phyloP scores from a whole-genome alignment of 2,329 filamentous ascomycete genomes.

The Phoma sp. region DNA sequence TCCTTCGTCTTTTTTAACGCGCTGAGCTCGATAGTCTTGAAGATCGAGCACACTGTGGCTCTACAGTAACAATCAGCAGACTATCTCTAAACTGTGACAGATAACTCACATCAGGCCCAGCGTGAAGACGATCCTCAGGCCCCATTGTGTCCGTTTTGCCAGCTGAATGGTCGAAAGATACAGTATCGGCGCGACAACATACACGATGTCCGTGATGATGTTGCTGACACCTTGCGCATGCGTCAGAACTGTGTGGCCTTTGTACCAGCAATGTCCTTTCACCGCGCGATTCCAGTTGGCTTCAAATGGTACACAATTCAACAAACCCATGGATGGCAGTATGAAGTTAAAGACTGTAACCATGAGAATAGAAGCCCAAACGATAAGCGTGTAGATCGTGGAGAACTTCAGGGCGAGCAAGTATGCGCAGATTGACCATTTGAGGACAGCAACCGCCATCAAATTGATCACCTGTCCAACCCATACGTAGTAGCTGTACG shows the following conservation, averaged over 20 bases:
- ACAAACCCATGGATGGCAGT: constrained; percentile 25
- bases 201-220: constrained; percentile 36
- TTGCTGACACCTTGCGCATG: constrained; percentile 34
- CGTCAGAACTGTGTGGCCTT: constrained; percentile 18
- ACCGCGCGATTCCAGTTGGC: constrained; percentile 35
- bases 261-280: constrained; percentile 31
- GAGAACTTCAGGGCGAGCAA: constrained; percentile 35
- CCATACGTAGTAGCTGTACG: constrained; percentile 33
- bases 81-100: background rate
- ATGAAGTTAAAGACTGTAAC: constrained; percentile 33
- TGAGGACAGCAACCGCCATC: constrained; percentile 32
- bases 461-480: constrained; percentile 33
- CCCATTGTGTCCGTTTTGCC: constrained; percentile 32
- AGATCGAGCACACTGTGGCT: constrained; percentile 31
- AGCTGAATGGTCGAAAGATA: constrained; percentile 37
- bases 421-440: constrained; percentile 39
- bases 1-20: constrained; percentile 28
- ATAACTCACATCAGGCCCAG: constrained; percentile 33
- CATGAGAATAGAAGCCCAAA: constrained; percentile 35
- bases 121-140: constrained; percentile 35
- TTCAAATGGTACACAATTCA: constrained; percentile 35
- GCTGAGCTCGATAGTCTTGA: constrained; percentile 34
- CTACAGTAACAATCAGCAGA: constrained; percentile 11
- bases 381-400: constrained; percentile 24
- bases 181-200: constrained; percentile 34